Evolutionary conservation across 805 yeast genomes (phyloP).

Genomic region (Candida odintsovae): DNA sequence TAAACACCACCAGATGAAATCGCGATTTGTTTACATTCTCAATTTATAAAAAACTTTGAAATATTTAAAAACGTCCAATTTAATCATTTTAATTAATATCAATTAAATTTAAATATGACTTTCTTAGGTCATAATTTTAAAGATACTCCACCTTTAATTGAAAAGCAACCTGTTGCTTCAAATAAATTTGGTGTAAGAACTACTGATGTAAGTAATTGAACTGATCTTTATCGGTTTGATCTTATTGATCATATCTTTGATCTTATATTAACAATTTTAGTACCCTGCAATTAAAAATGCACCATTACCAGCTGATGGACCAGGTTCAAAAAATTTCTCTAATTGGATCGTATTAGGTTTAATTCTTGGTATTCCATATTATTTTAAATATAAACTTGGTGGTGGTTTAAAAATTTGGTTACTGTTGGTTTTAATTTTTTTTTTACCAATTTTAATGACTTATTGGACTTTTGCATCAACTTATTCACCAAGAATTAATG

Average conservation of each 20-base stretch:
- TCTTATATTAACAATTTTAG: slow-evolving; percentile 16
- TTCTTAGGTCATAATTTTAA: slow-evolving; percentile 42
- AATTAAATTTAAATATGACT: slow-evolving; percentile 10
- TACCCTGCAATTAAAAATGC: slow-evolving; percentile 79
- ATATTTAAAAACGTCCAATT: too few relatives aligned
- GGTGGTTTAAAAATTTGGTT: slow-evolving; percentile 65
- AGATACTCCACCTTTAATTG: slow-evolving; percentile 52
- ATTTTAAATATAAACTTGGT: slow-evolving; percentile 58
- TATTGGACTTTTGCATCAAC: slow-evolving; percentile 79
- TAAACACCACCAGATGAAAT: too few relatives aligned
- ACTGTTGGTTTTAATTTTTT: slow-evolving; percentile 48
- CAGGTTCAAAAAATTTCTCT: slow-evolving; percentile 72
- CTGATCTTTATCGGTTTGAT: too few relatives aligned
- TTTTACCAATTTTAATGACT: slow-evolving; percentile 69
- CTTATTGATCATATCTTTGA: too few relatives aligned
- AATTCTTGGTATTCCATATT: slow-evolving; percentile 54
- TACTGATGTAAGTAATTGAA: slow-evolving; percentile 13
- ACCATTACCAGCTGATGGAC: slow-evolving; percentile 87
- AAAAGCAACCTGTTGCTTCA: slow-evolving; percentile 34
- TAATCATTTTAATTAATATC: too few relatives aligned
- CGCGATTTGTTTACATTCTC: too few relatives aligned
- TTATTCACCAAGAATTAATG: slow-evolving; percentile 75
- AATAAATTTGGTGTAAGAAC: slow-evolving; percentile 40
- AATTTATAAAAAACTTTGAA: too few relatives aligned
- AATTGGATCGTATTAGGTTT: slow-evolving; percentile 48